Evolutionary conservation across 2,329 filamentous ascomycete genomes (phyloP), one percentile per base, ranked within the genome.

Genomic region (Claviceps sp.): DNA sequence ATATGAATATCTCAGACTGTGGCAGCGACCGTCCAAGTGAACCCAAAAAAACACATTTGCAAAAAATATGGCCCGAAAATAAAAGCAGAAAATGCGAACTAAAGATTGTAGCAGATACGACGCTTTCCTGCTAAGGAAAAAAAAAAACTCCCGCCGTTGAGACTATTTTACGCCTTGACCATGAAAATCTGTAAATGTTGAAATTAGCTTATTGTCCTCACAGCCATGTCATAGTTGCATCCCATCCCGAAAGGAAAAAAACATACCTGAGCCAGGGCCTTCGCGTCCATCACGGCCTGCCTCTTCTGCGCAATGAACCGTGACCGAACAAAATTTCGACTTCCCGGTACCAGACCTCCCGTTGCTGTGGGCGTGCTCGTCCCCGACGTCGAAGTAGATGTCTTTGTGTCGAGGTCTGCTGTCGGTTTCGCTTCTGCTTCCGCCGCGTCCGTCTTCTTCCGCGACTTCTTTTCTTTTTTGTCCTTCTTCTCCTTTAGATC

Each of bases 271-370:
- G 90, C 91, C 62, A 97, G 69, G 14, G 89, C 87, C 62, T 85
- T 82, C 48, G 83, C 77, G 66, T 96, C 86, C 71, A 88, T 78
- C 54, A 89, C 78, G 2, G 90, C 89, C 71, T 84, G 80, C 61
- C 82, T 83, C 73, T 97, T 97, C 60, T 93, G 87, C 52, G 85
- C 85, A 61, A 97, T 95, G 67, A 90, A 88, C 55, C 88, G 78
- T 58, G 86, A 82, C 56, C 91, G 76, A 47, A 90, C 81, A 51
- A 85, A 78, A 64, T 90, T 86, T 57, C 88, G 78, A 48, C 77
- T 81, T 8, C 67, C 69, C 55, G 74, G 73, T 34, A 70, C 75
- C 30, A 72, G 72, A 46, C 68, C 71, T 50, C 69, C 70, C 47
- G 72, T 70, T 24, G 67, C 67, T 1, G 63, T 64, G 6, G 70